Evolutionary conservation across 768 basidiomycete genomes (phyloP).

Genomic region (Auricularia sp.): DNA sequence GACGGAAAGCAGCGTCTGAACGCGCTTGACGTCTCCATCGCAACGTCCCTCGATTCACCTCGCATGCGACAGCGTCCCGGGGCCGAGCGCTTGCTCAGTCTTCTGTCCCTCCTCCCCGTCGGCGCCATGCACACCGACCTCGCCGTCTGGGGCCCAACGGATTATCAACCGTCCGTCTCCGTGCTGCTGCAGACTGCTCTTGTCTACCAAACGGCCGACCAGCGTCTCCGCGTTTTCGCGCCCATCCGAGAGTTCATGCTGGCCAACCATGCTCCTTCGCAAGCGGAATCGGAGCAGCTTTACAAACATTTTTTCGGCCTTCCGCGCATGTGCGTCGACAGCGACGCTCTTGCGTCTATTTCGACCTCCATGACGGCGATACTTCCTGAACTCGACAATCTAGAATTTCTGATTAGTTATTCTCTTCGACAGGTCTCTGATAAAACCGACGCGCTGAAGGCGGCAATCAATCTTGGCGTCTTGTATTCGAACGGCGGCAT

Average conservation of each 20-base stretch:
- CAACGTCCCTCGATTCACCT: constrained; percentile 21
- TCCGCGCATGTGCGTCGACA: too few species aligned
- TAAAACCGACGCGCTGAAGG: too few species aligned
- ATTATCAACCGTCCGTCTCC: constrained; percentile 6
- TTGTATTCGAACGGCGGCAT: too few species aligned
- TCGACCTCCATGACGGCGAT: too few species aligned
- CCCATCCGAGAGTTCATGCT: constrained; percentile 15
- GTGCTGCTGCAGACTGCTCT: constrained; percentile 13
- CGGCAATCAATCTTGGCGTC: too few species aligned
- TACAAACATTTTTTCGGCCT: too few species aligned
- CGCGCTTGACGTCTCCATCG: constrained; percentile 20
- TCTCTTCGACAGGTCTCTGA: too few species aligned
- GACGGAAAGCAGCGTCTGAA: constrained; percentile 10
- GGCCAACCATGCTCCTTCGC: too few species aligned
- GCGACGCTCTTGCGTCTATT: too few species aligned
- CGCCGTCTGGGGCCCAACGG: constrained; percentile 7
- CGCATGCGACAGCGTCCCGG: constrained; percentile 17
- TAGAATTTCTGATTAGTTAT: too few species aligned
- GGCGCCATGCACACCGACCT: constrained; percentile 12
- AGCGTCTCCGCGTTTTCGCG: constrained; percentile 13
- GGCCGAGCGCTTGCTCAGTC: constrained; percentile 18
- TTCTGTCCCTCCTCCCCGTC: constrained; percentile 22
- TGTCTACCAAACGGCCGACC: constrained; percentile 11
- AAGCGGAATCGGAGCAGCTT: too few species aligned
- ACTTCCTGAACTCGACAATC: too few species aligned